Base-by-base conservation (phyloP, 2,329 filamentous ascomycete genomes). In the Clarireedia monteithiana region DNA sequence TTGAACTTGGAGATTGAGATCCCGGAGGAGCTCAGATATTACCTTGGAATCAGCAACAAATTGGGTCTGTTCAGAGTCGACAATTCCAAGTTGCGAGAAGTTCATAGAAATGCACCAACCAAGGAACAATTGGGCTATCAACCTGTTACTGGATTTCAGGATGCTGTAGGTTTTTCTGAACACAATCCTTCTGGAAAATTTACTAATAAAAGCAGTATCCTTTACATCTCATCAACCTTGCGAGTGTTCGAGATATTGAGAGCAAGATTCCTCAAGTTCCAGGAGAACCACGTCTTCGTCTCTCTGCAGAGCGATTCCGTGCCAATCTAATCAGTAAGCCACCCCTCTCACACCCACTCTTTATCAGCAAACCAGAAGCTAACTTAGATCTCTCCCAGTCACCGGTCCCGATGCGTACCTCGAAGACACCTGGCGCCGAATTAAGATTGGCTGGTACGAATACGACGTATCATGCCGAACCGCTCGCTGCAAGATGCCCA, bases 1-100 rank as follows among this genome's bases (percentile, higher is more conserved):
- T 73, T 85, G 57, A 82, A 85, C 64, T 72, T 86, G 72, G 74
- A 72, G 40, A 69, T 69, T 26, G 82, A 87, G 51, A 68, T 86
- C 14, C 80, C 87, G 4, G 70, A 71, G 1, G 84, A 88, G 69
- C 72, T 91, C 55, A 75, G 75, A 60, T 76, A 76, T 54, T 89
- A 85, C 57, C 75, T 91, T 5, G 86, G 86, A 7, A 79, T 86
- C 45, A 81, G 79, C 63, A 83, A 85, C 58, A 79, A 79, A 51
- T 72, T 92, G 26, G 81, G 77, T 6, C 68, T 92, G 26, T 90
- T 91, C 72, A 78, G 86, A 57, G 75, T 87, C 60, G 81, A 88
- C 65, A 79, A 81, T 14, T 70, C 67, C 1, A 74, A 74, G 45
- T 71, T 80, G 52, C 75, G 86, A 26, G 74, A 83, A 59, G 82